Percentiles rank a stretch among this genome's conserved stretches.
phyloP scores from a whole-genome alignment of 1,284 basidiomycete species.

The Erythrobasidium hasegawianum region DNA sequence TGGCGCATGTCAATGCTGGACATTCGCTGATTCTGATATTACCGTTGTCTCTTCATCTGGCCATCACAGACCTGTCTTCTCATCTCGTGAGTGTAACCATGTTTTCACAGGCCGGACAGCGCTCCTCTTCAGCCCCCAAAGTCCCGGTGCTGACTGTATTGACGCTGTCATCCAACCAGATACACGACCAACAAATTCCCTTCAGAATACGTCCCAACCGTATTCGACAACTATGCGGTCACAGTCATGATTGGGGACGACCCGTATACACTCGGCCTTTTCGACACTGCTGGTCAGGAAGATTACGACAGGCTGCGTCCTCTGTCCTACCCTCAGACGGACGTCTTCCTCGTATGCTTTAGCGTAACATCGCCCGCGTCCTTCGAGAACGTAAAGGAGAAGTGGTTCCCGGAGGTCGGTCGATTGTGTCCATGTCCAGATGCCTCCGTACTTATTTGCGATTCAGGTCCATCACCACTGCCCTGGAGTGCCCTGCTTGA shows the following conservation, averaged over 20 bases:
- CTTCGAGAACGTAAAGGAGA: slow-evolving; percentile 99
- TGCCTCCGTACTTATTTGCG: too few relatives aligned
- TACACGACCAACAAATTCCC: slow-evolving; percentile 82
- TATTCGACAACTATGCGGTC: slow-evolving; percentile 89
- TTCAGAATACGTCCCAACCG: slow-evolving; percentile 93
- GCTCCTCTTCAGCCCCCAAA: too few relatives aligned
- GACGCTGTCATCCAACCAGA: slow-evolving; percentile 1
- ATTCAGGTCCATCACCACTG: slow-evolving; percentile 92
- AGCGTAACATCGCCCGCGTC: slow-evolving; percentile 97
- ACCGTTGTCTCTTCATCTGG: background rate
- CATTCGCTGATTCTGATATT: background rate
- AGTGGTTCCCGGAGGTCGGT: slow-evolving; percentile 90
- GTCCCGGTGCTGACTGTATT: too few relatives aligned
- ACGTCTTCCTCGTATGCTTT: slow-evolving; percentile 99
- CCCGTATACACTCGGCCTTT: slow-evolving; percentile 95
- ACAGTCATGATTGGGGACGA: slow-evolving; percentile 99
- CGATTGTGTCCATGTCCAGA: too few relatives aligned
- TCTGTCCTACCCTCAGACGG: slow-evolving; percentile 98
- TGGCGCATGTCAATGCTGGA: too few relatives aligned
- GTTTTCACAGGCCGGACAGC: too few relatives aligned
- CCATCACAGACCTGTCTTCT: slow-evolving; percentile 81
- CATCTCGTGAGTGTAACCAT: slow-evolving; percentile 67
- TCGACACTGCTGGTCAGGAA: slow-evolving; percentile 99
- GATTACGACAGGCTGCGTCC: slow-evolving; percentile 99
- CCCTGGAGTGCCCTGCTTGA: slow-evolving; percentile 98